Evolutionary conservation across 2,329 filamentous ascomycete genomes (phyloP), one percentile per base, ranked within the genome.

Genomic region (Paraphoma chrysanthemicola): DNA sequence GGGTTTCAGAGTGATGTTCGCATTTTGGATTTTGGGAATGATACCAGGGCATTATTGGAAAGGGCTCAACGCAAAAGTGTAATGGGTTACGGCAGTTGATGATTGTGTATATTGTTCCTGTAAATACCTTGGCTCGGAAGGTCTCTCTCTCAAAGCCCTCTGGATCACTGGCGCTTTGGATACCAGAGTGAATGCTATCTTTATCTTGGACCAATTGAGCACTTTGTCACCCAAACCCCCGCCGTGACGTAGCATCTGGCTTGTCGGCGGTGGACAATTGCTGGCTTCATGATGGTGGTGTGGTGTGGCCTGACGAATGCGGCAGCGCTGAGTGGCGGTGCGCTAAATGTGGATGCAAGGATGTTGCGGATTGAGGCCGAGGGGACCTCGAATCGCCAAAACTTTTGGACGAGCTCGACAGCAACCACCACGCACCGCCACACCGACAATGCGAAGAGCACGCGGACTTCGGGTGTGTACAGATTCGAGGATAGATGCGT

Each of bases 401-500:
- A 58, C 56, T 66, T 65, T 66, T 64, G 63, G 48, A 44, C 11
- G 14, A 28, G 16, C 38, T 30, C 14, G 14, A 28, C 7, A 43
- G 52, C 41, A 43, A 36, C 44, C 51, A 54, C 36, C 59, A 51
- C n/a, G 18, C 59, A 44, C 45, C 48, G 44, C 49, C 9, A 31
- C 43, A 46, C 43, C 53, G 58, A 63, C 48, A 47, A 75, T 75
- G 72, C 64, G 69, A 42, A 71, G 65, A 64, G 66, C 72, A 55
- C 67, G 63, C 51, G 67, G 60, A 52, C 60, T 74, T 36, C 62
- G 70, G 61, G 71, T 74, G 64, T 48, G 65, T 11, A 23, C 23
- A 23, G 23, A 23, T 23, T 23, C 23, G 23, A 23, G 23, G 23
- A 23, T 5, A 23, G 23, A 23, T 23, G 23, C 23, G 5, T 3